Evolutionary conservation across 2,329 filamentous ascomycete species (phyloP), one percentile per base, ranked within the genome.

Genomic region (Meredithiella fracta): DNA sequence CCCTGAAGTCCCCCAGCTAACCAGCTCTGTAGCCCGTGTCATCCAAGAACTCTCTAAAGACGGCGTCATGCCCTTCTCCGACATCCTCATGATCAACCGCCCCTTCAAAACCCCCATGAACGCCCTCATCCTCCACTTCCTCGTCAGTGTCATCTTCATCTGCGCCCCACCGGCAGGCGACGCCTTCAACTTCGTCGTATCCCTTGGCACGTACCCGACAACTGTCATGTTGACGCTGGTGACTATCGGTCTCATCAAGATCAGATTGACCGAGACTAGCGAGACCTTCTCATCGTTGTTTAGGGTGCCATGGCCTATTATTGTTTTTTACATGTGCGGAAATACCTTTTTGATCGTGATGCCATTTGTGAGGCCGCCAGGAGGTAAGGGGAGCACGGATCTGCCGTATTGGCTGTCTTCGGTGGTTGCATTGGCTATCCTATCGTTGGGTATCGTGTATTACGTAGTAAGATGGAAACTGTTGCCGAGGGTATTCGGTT

Each of bases 31-130:
- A 54, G 68, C 78, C 0, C 71, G 79, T 0, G 61, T 82, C 5
- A 81, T 79, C 61, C 78, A 82, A 60, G 82, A 86, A 64, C 70
- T 86, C 47, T 83, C 78, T 0, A 83, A 83, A 62, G 83, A 87
- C 62, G 82, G 82, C 0, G 68, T 86, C 4, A 63, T 86, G 15
- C 83, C 83, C 0, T 83, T 75, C 56, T 79, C 77, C 59, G 72
- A 72, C 2, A 76, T 86, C 64, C 85, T 79, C 77, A 82, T 82
- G 0, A 83, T 79, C 2, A 82, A 80, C 63, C 78, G 75, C 65
- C 83, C 83, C 0, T 83, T 81, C 60, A 79, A 81, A 56, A 75
- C 83, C 0, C 83, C 83, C 29, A 11, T 53, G 7, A 40, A 4
- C 15, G 1, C 17, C 51, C 67, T 81, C 3, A 77, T 85, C 60